These are phyloP conservation scores for Hanseniaspora clermontiae DNA, from an alignment of 805 yeast genomes.

Conservation along the genomic window DNA sequence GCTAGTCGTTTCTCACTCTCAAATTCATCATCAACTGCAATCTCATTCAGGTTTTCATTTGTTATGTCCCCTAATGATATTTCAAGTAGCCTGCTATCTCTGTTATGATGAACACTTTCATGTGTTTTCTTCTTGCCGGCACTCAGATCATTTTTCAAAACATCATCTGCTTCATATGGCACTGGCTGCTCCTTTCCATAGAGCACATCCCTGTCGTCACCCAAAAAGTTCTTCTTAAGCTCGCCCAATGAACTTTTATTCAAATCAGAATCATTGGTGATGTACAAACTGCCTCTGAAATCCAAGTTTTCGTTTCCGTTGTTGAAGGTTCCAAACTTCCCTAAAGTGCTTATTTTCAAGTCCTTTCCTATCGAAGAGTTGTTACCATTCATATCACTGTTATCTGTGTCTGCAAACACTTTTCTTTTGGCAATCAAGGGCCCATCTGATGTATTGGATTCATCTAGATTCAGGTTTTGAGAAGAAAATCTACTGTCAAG, in stretches of 20 bases:
- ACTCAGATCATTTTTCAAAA: background rate
- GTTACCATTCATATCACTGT: background rate
- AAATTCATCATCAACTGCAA: background rate
- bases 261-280: slow-evolving; percentile 5
- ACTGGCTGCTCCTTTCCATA: background rate
- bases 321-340: background rate
- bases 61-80: slow-evolving; percentile 9
- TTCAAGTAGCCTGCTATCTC: slow-evolving; percentile 10
- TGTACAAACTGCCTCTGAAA: slow-evolving; percentile 9
- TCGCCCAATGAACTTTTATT: slow-evolving; percentile 3
- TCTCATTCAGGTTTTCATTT: slow-evolving; percentile 2
- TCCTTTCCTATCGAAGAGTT: background rate
- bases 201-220: background rate
- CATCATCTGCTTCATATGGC: background rate
- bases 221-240: background rate
- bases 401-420: background rate
- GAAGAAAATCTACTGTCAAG: background rate
- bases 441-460: background rate
- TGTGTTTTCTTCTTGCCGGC: too few species aligned
- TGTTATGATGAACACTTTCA: background rate
- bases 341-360: background rate
- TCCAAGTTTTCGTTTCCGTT: background rate
- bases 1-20: background rate
- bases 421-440: slow-evolving; percentile 1
- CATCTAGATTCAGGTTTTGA: background rate